Conservation (phyloP, 108 stramenopile species). For the Fistulifera solaris region DNA sequence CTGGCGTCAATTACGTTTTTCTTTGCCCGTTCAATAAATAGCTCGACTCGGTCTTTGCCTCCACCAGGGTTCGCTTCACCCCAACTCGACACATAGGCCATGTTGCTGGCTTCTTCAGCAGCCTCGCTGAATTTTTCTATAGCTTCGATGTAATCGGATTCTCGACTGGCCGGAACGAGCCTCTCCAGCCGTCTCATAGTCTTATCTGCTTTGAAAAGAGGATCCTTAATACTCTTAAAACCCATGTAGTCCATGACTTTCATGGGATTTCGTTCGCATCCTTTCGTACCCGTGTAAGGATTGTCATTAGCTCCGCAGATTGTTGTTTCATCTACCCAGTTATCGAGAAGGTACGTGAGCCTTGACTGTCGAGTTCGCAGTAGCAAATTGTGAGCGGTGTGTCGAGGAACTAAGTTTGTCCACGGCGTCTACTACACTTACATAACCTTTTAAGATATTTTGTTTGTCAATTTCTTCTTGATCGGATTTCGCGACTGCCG, state of each 20-base stretch:
- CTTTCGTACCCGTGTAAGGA: slow-evolving; percentile 21
- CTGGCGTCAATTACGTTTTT: slow-evolving; percentile 53
- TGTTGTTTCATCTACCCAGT: slow-evolving; percentile 80
- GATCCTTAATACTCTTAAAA: slow-evolving; percentile 59
- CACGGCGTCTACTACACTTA: background rate
- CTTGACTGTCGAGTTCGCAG: slow-evolving; percentile 27
- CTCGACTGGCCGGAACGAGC: slow-evolving; percentile 34
- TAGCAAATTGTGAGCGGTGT: no score
- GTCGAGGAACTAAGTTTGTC: no score
- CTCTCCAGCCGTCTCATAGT: slow-evolving; percentile 50
- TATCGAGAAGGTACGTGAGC: slow-evolving; percentile 62
- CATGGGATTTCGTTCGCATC: slow-evolving; percentile 67
- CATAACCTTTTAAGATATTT: slow-evolving; percentile 46
- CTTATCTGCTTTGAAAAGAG: slow-evolving; percentile 69
- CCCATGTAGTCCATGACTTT: slow-evolving; percentile 81
- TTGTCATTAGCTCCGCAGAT: slow-evolving; percentile 50
- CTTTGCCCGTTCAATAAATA: slow-evolving; percentile 78
- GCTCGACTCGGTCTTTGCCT: slow-evolving; percentile 64
- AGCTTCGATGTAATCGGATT: slow-evolving; percentile 59
- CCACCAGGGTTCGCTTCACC: slow-evolving; percentile 84
- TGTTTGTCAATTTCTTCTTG: slow-evolving; percentile 56
- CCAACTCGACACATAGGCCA: slow-evolving; percentile 79
- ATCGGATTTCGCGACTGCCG: no score
- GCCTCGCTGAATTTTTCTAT: slow-evolving; percentile 39
- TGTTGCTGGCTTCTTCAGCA: slow-evolving; percentile 33